Percentiles rank a stretch among this genome's conserved stretches.
Evolutionary conservation across 495 filamentous ascomycete species (phyloP).

Genomic region (Evernia prunastri): DNA sequence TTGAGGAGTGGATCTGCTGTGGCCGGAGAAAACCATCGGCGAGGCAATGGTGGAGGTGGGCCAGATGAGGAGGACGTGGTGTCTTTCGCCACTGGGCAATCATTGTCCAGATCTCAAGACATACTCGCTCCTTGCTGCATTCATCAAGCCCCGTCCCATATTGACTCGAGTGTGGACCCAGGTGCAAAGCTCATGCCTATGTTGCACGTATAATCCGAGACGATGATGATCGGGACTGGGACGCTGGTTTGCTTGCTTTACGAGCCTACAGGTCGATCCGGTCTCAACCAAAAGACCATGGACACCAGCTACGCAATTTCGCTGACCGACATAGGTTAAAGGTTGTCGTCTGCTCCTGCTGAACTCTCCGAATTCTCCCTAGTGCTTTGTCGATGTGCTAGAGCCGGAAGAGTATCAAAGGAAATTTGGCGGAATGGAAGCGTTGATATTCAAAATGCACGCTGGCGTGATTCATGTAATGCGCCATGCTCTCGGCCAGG

Average conservation of each 20-base stretch:
- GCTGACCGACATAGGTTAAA: background rate
- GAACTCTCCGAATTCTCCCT: too few species aligned
- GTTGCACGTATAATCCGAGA: background rate
- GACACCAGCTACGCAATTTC: background rate
- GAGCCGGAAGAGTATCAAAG: background rate
- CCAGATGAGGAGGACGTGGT: slow-evolving; percentile 26
- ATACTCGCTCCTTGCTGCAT: slow-evolving; percentile 31
- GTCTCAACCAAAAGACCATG: background rate
- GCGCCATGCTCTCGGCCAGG: too few species aligned
- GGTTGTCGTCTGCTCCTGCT: background rate
- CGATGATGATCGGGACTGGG: too few species aligned
- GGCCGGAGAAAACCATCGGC: slow-evolving; percentile 33
- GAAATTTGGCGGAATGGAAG: background rate
- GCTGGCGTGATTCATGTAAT: too few species aligned
- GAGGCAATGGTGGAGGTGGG: slow-evolving; percentile 32
- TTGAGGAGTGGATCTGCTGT: slow-evolving; percentile 31
- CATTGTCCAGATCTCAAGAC: slow-evolving; percentile 33
- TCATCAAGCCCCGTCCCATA: slow-evolving; percentile 13
- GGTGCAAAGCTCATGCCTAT: slow-evolving; percentile 6
- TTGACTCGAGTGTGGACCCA: background rate
- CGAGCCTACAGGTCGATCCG: background rate
- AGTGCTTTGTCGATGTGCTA: background rate
- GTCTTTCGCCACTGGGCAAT: slow-evolving; percentile 31
- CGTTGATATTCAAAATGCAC: background rate
- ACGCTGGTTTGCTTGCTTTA: too few species aligned